Conservation (phyloP, 192 early-diverging fungal species). For the Thamnidium elegans region DNA sequence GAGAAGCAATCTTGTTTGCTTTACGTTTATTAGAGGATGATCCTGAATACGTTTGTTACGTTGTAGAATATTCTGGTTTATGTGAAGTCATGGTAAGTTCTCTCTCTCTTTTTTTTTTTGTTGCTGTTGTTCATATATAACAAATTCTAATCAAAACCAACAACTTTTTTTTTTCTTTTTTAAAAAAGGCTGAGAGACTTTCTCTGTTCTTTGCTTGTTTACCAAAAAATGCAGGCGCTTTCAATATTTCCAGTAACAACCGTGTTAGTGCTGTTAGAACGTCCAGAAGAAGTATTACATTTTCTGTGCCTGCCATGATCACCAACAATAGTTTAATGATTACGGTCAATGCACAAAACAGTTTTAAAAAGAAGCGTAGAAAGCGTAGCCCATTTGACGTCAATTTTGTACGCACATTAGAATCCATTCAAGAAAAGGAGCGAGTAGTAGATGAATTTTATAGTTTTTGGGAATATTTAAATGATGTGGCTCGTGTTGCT, state of each 20-base stretch:
- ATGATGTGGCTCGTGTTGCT: constrained; percentile 37
- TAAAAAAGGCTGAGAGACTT: constrained; percentile 34
- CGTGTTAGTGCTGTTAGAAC: constrained; percentile 31
- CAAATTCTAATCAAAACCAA: too few species aligned
- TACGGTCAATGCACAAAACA: constrained; percentile 33
- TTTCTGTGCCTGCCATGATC: constrained; percentile 36
- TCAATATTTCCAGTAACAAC: constrained; percentile 29
- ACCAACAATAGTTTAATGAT: constrained; percentile 35
- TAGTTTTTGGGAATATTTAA: constrained; percentile 40
- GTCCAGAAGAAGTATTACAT: constrained; percentile 26
- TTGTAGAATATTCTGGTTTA: constrained; percentile 39
- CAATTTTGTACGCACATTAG: constrained; percentile 30
- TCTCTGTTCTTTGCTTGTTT: constrained; percentile 30
- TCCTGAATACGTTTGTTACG: constrained; percentile 40
- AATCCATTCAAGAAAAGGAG: constrained; percentile 19
- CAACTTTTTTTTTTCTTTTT: background rate
- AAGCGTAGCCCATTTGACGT: constrained; percentile 35
- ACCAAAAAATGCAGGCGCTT: constrained; percentile 35
- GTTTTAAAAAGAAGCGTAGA: constrained; percentile 32
- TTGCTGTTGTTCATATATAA: too few species aligned
- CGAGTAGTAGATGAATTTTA: constrained; percentile 36
- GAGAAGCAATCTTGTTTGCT: constrained; percentile 41
- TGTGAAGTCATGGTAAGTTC: constrained; percentile 43
- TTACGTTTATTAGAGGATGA: constrained; percentile 34
- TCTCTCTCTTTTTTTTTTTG: background rate